Evolutionary conservation across 495 filamentous ascomycete species (phyloP), one percentile per base, ranked within the genome.

Genomic region (Podospora comata): DNA sequence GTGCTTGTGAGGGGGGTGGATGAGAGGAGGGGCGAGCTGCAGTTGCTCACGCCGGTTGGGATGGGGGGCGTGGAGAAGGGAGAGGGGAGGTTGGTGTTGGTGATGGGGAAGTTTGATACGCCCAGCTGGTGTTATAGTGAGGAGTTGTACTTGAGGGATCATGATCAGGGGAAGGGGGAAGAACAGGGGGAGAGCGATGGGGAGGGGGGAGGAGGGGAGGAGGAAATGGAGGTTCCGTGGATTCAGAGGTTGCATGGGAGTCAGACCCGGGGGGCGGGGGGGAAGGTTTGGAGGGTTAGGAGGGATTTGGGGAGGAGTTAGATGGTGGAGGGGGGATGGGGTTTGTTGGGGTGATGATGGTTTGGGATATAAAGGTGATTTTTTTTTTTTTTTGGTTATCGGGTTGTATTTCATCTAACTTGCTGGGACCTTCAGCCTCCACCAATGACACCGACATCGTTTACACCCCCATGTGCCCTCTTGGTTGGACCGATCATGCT

Each of bases 111-210:
- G 74, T 84, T 87, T 58, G 86, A 88, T 67, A 75, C 84, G 11
- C 86, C 87, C 2, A 82, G 74, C 11, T 89, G 86, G 87, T 84
- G 84, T 15, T 88, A 86, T 66, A 79, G 79, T 1, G 86, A 88
- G 69, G 82, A 84, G 18, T 62, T 86, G 5, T 78, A 80, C 59
- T 66, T 70, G 62, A 32, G 61, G 18, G 73, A 71, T 2, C 72
- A 58, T 16, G 71, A 4, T 0, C 69, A 55, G 13, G 73, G 69
- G 5, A 71, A 44, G 32, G 59, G 39, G 5, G 68, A 74, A 23
- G 23, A 1, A 23, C 23, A 23, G 5, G 55, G 55, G 30, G 15
- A 72, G 59, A 70, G 63, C 26, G 74, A 70, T 7, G 73, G 53
- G 20, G 61, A 62, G 16, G 70, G 73, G 18, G 63, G 68, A 26